phyloP scores from a whole-genome alignment of 2,329 filamentous ascomycete species.

The Fusarium cicatricum region DNA sequence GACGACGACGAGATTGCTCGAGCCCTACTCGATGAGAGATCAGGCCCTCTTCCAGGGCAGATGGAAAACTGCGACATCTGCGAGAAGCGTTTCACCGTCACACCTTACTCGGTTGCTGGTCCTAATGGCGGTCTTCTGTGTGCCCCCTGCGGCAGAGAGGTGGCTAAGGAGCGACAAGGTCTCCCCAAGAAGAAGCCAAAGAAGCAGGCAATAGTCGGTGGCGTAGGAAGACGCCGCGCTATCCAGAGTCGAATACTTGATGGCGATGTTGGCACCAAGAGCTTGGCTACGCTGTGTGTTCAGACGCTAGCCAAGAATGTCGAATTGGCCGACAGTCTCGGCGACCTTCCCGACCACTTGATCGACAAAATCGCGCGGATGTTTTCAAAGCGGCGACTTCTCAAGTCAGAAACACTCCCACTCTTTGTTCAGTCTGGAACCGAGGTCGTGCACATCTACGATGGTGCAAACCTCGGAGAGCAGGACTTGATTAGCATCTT shows the following conservation, averaged over 20 bases:
- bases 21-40: slow-evolving; percentile 56
- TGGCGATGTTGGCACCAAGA: slow-evolving; percentile 74
- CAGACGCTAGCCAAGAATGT: slow-evolving; percentile 71
- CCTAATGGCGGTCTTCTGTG: slow-evolving; percentile 89
- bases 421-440: slow-evolving; percentile 64
- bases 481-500: slow-evolving; percentile 86
- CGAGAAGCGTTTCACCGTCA: slow-evolving; percentile 90
- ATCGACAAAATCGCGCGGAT: slow-evolving; percentile 68
- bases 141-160: slow-evolving; percentile 78
- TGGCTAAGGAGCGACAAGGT: slow-evolving; percentile 67
- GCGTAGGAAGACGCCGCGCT: slow-evolving; percentile 73
- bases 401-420: slow-evolving; percentile 62
- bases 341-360: slow-evolving; percentile 62
- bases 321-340: slow-evolving; percentile 67
- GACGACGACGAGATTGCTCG: slow-evolving; percentile 60
- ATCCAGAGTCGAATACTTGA: slow-evolving; percentile 86
- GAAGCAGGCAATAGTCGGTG: slow-evolving; percentile 58
- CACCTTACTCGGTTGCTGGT: slow-evolving; percentile 83
- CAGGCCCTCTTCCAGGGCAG: slow-evolving; percentile 77
- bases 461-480: slow-evolving; percentile 69
- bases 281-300: slow-evolving; percentile 69
- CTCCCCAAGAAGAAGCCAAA: slow-evolving; percentile 54
- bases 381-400: slow-evolving; percentile 66
- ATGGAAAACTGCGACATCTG: slow-evolving; percentile 89
- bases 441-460: slow-evolving; percentile 64